phyloP scores from a whole-genome alignment of 2,329 filamentous ascomycete genomes.

The Talaromyces amestolkiae region DNA sequence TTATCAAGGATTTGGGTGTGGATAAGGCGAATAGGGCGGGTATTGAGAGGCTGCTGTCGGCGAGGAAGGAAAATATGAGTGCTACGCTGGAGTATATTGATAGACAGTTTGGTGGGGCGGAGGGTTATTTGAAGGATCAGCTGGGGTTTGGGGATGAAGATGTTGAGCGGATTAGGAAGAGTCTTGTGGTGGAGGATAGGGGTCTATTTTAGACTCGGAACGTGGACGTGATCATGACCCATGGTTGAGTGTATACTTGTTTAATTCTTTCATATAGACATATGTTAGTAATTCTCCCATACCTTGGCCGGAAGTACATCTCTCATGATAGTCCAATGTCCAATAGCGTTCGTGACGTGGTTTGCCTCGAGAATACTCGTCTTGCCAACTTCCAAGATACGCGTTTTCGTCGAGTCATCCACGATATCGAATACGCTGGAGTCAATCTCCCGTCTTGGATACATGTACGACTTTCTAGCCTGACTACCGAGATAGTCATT shows the following conservation, averaged over 20 bases:
- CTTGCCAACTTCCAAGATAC: slow-evolving; percentile 48
- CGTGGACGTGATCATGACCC: background rate
- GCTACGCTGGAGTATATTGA: slow-evolving; percentile 55
- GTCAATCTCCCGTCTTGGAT: slow-evolving; percentile 69
- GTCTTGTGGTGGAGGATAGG: slow-evolving; percentile 44
- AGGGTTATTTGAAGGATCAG: slow-evolving; percentile 59
- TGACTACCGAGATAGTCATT: slow-evolving; percentile 71
- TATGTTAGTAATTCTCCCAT: slow-evolving; percentile 78
- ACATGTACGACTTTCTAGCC: slow-evolving; percentile 66
- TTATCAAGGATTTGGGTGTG: slow-evolving; percentile 39
- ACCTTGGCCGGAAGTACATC: slow-evolving; percentile 71
- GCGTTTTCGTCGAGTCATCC: slow-evolving; percentile 46
- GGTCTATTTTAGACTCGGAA: slow-evolving; percentile 1
- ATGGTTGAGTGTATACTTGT: background rate
- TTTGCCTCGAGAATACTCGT: slow-evolving; percentile 66
- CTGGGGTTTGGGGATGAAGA: slow-evolving; percentile 59
- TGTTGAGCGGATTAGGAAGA: slow-evolving; percentile 50
- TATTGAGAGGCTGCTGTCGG: slow-evolving; percentile 45
- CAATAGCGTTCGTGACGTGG: slow-evolving; percentile 72
- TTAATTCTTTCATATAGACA: background rate
- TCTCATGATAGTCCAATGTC: slow-evolving; percentile 92
- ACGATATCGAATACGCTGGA: slow-evolving; percentile 33
- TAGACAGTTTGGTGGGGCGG: slow-evolving; percentile 60
- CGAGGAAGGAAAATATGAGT: slow-evolving; percentile 52
- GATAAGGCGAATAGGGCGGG: slow-evolving; percentile 49